phyloP scores from a whole-genome alignment of 1,284 basidiomycete genomes.

The Amylostereum areolatum region DNA sequence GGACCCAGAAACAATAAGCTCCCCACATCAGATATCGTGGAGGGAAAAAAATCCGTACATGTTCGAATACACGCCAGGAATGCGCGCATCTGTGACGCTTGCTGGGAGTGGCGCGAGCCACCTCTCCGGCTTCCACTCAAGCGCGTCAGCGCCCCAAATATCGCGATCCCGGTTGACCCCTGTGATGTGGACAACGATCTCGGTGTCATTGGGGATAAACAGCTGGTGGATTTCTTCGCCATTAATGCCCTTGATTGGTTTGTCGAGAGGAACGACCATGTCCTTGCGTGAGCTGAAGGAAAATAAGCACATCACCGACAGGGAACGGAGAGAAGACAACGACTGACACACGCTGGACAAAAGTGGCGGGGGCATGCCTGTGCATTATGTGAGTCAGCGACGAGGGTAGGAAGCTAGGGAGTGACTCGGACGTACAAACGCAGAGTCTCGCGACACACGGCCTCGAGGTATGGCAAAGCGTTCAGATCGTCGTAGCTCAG shows the following conservation, averaged over 20 bases:
- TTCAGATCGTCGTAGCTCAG: constrained; percentile 32
- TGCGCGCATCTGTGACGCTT: constrained; percentile 15
- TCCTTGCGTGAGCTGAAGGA: constrained; percentile 1
- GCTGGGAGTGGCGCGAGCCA: constrained; percentile 25
- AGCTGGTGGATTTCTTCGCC: constrained; percentile 9
- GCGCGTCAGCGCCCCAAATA: constrained; percentile 28
- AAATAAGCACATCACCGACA: not conserved
- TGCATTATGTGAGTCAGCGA: too few species aligned
- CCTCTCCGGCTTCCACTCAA: constrained; percentile 31
- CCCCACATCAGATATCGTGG: not conserved
- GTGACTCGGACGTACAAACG: constrained; percentile 17
- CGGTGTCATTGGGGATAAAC: constrained; percentile 6
- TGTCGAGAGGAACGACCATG: constrained; percentile 10
- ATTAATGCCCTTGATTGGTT: constrained; percentile 8
- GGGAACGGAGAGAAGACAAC: constrained; percentile 9
- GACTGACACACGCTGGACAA: constrained; percentile 36
- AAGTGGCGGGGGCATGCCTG: constrained; percentile 35
- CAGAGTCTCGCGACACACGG: constrained; percentile 41
- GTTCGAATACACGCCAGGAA: constrained; percentile 19
- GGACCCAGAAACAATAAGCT: not conserved
- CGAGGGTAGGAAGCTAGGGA: too few species aligned
- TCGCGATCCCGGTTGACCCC: constrained; percentile 22
- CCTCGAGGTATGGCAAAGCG: constrained; percentile 36
- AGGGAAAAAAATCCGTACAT: constrained; percentile 8
- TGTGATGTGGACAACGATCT: constrained; percentile 11